Percentiles rank a stretch among this genome's conserved stretches.
phyloP scores from a whole-genome alignment of 2,329 filamentous ascomycete species.

The Alternaria sp. region DNA sequence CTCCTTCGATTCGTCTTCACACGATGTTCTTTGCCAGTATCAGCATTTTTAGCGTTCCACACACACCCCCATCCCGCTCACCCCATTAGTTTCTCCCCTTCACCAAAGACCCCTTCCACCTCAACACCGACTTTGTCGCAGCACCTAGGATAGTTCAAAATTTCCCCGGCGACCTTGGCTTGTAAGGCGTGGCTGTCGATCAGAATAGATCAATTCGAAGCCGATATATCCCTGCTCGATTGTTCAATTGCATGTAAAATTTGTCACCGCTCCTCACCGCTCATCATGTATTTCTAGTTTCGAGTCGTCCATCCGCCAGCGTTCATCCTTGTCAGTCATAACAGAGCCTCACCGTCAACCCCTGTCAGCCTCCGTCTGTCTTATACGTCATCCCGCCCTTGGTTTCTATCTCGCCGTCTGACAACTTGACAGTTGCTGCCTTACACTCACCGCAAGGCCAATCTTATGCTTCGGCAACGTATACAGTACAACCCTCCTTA shows the following conservation, averaged over 20 bases:
- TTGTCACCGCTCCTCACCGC: neutral
- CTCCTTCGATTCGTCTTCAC: constrained; percentile 8
- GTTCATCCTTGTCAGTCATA: neutral
- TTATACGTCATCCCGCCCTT: neutral
- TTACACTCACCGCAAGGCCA: neutral
- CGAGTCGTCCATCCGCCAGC: neutral
- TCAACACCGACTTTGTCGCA: neutral
- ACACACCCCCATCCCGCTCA: constrained; percentile 17
- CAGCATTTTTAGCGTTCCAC: constrained; percentile 7
- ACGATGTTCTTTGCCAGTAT: neutral
- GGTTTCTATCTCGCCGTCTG: neutral
- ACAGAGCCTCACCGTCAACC: neutral
- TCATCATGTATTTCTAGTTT: constrained; percentile 9
- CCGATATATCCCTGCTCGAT: constrained; percentile 3
- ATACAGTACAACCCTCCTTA: neutral
- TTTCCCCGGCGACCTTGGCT: constrained; percentile 5
- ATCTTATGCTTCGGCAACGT: neutral
- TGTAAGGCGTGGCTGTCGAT: constrained; percentile 18
- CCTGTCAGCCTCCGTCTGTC: neutral
- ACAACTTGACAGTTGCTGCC: neutral
- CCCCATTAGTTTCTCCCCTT: constrained; percentile 14
- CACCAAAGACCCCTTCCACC: constrained; percentile 7
- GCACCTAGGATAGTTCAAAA: constrained; percentile 14
- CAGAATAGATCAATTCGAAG: constrained; percentile 20
- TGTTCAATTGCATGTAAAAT: neutral